Evolutionary conservation across 2,329 filamentous ascomycete species (phyloP).

Genomic region (Alternaria infectoria): DNA sequence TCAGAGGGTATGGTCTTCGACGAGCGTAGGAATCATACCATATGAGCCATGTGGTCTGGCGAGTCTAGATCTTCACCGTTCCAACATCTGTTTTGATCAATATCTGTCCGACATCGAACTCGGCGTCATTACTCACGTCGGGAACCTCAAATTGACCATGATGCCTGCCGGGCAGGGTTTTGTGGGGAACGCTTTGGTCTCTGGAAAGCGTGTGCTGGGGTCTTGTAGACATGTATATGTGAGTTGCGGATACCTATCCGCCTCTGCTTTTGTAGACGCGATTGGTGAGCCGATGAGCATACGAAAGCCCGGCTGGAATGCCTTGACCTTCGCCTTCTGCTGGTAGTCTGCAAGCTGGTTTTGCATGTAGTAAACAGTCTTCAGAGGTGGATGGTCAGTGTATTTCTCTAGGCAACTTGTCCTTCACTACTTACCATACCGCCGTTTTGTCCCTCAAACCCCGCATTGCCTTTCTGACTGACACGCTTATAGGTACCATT

Average conservation of each 20-base stretch:
- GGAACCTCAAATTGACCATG: constrained; percentile 54
- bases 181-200: constrained; percentile 51
- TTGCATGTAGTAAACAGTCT: constrained; percentile 39
- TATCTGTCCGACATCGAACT: too few species aligned
- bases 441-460: constrained; percentile 35
- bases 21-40: constrained; percentile 11
- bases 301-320: constrained; percentile 47
- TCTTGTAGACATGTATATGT: constrained; percentile 55
- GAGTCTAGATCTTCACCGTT: constrained; percentile 32
- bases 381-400: neutral
- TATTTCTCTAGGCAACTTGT: neutral
- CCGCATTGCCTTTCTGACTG: constrained; percentile 28
- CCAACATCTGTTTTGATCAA: constrained; percentile 52
- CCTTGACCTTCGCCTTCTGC: constrained; percentile 49
- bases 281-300: constrained; percentile 37
- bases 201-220: constrained; percentile 48
- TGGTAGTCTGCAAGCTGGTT: constrained; percentile 31
- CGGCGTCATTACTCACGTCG: constrained; percentile 21
- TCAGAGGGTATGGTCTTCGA: neutral
- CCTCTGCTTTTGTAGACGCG: constrained; percentile 34
- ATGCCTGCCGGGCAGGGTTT: constrained; percentile 51
- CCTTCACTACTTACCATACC: constrained; percentile 19
- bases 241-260: constrained; percentile 51
- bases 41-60: constrained; percentile 33
- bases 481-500: constrained; percentile 38